Conservation (phyloP, 495 filamentous ascomycete species). For the Terfezia boudieri region DNA sequence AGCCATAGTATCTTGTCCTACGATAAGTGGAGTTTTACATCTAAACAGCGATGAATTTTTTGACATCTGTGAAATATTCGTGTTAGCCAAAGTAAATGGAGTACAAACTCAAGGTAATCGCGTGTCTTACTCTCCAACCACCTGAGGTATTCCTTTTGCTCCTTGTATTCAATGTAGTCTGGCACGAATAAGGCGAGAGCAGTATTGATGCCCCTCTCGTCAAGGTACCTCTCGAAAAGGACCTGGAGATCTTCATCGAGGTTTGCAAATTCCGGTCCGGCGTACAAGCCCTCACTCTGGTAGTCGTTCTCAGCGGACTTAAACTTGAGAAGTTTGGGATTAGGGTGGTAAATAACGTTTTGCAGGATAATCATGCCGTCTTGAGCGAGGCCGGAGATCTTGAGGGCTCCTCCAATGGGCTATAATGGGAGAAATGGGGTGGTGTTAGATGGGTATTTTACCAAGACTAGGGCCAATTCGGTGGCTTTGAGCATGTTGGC, state of each 20-base stretch:
- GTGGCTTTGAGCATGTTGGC: too few relatives aligned
- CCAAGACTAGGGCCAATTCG: too few relatives aligned
- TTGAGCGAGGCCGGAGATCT: slow-evolving; percentile 69
- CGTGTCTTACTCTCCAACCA: slow-evolving; percentile 44
- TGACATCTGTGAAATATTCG: slow-evolving; percentile 27
- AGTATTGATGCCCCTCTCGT: slow-evolving; percentile 79
- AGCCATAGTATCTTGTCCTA: too few relatives aligned
- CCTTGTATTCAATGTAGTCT: slow-evolving; percentile 95
- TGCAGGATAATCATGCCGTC: slow-evolving; percentile 77
- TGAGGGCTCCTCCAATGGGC: slow-evolving; percentile 43
- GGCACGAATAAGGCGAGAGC: slow-evolving; percentile 73
- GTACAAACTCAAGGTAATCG: neutral
- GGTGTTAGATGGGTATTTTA: neutral
- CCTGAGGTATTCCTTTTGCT: slow-evolving; percentile 87
- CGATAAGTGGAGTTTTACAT: neutral
- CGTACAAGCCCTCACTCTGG: slow-evolving; percentile 54
- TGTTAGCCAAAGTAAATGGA: slow-evolving; percentile 10
- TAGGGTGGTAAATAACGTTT: slow-evolving; percentile 68
- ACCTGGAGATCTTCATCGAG: slow-evolving; percentile 90
- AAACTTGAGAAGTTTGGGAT: slow-evolving; percentile 44
- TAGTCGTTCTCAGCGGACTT: slow-evolving; percentile 44
- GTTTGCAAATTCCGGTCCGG: slow-evolving; percentile 78
- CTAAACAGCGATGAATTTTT: slow-evolving; percentile 52
- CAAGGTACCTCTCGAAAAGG: slow-evolving; percentile 77
- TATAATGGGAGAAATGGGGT: neutral